phyloP scores from a whole-genome alignment of 106 monocot species.

The Chionographis japonica region DNA sequence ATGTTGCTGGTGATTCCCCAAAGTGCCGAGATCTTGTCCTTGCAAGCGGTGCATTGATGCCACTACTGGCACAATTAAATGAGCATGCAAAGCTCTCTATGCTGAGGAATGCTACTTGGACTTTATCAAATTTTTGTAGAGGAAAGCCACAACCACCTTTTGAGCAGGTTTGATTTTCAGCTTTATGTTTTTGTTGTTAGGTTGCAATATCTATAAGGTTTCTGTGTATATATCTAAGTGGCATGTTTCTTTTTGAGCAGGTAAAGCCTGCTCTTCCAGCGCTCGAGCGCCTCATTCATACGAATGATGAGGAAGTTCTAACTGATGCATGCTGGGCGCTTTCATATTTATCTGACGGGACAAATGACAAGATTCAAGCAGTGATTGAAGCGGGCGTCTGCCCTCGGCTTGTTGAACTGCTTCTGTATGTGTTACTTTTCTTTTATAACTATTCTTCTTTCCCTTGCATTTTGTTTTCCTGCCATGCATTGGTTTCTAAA shows the following conservation, averaged over 20 bases:
- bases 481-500: too few species aligned
- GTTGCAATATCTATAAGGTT: not conserved
- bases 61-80: constrained; percentile 53
- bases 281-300: constrained; percentile 23
- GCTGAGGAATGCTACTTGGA: constrained; percentile 78
- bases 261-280: constrained; percentile 25
- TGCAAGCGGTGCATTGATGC: constrained; percentile 40
- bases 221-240: not conserved
- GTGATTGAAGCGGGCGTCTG: constrained; percentile 34
- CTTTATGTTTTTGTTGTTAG: not conserved
- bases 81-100: constrained; percentile 69
- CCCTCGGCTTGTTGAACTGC: constrained; percentile 27
- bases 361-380: constrained; percentile 29
- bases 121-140: constrained; percentile 74
- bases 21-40: constrained; percentile 68
- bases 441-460: not conserved
- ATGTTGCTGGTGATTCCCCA: constrained; percentile 73
- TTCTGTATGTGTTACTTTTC: constrained; percentile 16
- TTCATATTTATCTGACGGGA: constrained; percentile 22
- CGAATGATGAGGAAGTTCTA: constrained; percentile 27
- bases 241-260: not conserved
- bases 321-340: constrained; percentile 35
- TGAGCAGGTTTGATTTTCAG: constrained; percentile 45
- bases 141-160: constrained; percentile 73
- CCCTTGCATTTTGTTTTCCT: not conserved